Base-by-base conservation (phyloP, 305 asterid genomes). In the Fraxinus paxiana region DNA sequence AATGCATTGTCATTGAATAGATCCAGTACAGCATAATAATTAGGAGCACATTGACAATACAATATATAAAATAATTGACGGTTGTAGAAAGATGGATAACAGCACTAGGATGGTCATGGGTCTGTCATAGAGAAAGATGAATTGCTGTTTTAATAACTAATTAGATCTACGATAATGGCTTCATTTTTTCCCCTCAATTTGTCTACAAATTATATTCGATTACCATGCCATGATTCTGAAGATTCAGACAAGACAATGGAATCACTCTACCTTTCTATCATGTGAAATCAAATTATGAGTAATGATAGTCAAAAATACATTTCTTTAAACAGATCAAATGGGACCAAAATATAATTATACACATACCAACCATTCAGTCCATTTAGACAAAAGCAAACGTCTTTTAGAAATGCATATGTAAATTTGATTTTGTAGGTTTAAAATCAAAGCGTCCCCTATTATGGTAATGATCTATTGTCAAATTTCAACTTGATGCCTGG, bases 371-470 rank as follows among this genome's bases (percentile, higher is more conserved):
- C 54, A 51, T 24, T 80, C 10, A 74, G 34, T 28, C 73, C 78
- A 61, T 61, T 75, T 41, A 77, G 75, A 83, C 59, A 75, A 51
- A 75, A 76, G 54, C 76, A 38, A 56, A 17, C 28, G 2, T 5
- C 67, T 18, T 56, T 56, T 56, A 56, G 67, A 59, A 59, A 59
- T 18, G 28, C 24, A 59, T 18, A 20, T 8, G 77, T 15, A 43
- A 24, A 56, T 79, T 59, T 79, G 78, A 83, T 24, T 75, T 82
- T 41, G 35, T 71, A 13, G 48, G 63, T 34, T 81, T 79, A 35
- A 43, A 38, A 43, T 9, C 24, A 71, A 79, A 30, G 24, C 65
- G 81, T 59, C 38, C 65, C 48, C 43, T n/a, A 74, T 65, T 28
- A 74, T 59, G 13, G 38, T 35, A 51, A 76, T 46, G 67, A 76